A percentile compares a stretch with the other conserved stretches of the same genome.
Evolutionary conservation across 257 asterid genomes (phyloP).

Genomic region (Pogostemon cablin): DNA sequence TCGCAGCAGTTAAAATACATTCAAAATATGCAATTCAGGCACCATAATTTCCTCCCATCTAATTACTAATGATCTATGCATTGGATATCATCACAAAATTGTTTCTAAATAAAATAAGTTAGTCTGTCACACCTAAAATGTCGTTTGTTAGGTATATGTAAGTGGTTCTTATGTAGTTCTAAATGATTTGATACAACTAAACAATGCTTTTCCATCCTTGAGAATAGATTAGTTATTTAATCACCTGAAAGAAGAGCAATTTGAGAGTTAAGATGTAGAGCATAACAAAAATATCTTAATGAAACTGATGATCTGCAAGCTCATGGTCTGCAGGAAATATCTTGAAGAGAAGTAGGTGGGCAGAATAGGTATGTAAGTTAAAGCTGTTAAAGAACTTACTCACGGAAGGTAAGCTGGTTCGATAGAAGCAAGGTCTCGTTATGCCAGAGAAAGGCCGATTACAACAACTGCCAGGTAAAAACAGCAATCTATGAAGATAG

Average conservation of each 20-base stretch:
- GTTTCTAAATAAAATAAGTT: no score
- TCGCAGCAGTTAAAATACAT: not conserved
- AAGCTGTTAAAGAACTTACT: constrained; percentile 1
- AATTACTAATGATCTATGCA: not conserved
- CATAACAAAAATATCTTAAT: not conserved
- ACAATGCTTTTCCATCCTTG: constrained; percentile 21
- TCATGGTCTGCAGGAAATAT: not conserved
- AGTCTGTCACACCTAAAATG: no score
- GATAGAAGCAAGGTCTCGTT: not conserved
- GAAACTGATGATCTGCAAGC: not conserved
- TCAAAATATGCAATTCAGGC: not conserved
- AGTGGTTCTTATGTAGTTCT: not conserved
- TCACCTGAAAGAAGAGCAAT: constrained; percentile 4
- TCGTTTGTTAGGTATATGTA: no score
- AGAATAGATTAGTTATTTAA: not conserved
- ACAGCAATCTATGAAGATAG: constrained; percentile 75
- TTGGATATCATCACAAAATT: no score
- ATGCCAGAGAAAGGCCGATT: constrained; percentile 62
- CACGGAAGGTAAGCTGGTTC: not conserved
- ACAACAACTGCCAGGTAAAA: constrained; percentile 65
- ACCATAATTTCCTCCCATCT: no score
- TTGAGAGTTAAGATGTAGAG: not conserved
- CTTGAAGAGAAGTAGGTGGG: not conserved
- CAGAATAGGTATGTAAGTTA: not conserved
- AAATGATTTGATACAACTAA: constrained; percentile 11